phyloP scores from a whole-genome alignment of 2,329 filamentous ascomycete species.

The Hypoxylon sp. region DNA sequence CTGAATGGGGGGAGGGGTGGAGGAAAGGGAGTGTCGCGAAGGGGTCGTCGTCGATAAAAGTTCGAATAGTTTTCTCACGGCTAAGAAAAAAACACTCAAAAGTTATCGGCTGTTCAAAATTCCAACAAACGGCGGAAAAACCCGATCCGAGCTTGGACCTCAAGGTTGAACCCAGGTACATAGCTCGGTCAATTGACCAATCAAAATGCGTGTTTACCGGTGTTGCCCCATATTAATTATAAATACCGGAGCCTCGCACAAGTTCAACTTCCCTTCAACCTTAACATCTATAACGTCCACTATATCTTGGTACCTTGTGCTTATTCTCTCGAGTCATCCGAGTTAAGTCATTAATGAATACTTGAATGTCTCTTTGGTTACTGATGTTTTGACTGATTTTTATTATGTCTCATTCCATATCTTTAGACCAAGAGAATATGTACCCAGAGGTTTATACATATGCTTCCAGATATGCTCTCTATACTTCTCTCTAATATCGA shows the following conservation, averaged over 20 bases:
- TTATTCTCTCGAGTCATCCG: not conserved
- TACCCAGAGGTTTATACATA: not conserved
- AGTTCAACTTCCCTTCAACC: not conserved
- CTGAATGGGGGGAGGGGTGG: conserved; percentile 40
- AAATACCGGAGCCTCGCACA: not conserved
- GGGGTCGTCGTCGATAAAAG: conserved; percentile 45
- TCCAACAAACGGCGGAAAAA: conserved; percentile 52
- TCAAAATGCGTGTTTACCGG: conserved; percentile 5
- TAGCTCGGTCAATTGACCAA: conserved; percentile 44
- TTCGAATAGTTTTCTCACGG: conserved; percentile 44
- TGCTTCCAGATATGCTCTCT: conserved; percentile 1
- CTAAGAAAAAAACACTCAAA: conserved; percentile 62
- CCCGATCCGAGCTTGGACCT: conserved; percentile 51
- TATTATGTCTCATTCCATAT: conserved; percentile 18
- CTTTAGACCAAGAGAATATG: conserved; percentile 13
- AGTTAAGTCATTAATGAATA: too few relatives aligned
- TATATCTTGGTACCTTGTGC: not conserved
- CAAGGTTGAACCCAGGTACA: conserved; percentile 25
- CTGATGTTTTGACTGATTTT: conserved; percentile 7
- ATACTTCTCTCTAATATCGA: conserved; percentile 11
- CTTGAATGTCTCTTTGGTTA: not conserved
- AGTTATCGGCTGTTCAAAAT: conserved; percentile 53
- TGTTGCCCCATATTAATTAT: conserved; percentile 16
- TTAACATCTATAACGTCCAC: not conserved
- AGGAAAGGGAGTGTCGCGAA: conserved; percentile 40